Base-by-base conservation (phyloP, 202 grass and related monocot species). In the Sporobolus alterniflorus region DNA sequence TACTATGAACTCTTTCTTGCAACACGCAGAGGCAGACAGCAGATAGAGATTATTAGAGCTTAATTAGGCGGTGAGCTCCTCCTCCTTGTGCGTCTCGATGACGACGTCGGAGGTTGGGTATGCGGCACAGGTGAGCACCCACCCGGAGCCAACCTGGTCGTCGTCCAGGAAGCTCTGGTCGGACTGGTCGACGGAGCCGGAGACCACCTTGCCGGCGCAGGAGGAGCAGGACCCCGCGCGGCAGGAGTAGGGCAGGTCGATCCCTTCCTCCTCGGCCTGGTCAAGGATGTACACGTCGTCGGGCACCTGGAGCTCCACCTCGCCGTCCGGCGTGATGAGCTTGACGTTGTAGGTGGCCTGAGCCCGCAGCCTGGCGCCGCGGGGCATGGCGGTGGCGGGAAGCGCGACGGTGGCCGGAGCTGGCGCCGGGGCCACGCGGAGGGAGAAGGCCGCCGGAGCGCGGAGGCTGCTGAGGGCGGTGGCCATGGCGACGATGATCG, bases 31-130 rank as follows among this genome's bases (percentile, higher is more conserved):
- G n/a, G n/a, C n/a, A n/a, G n/a, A n/a, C n/a, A n/a, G n/a, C n/a
- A n/a, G n/a, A n/a, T n/a, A n/a, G n/a, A n/a, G n/a, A n/a, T n/a
- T n/a, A n/a, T n/a, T n/a, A n/a, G n/a, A n/a, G n/a, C n/a, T n/a
- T n/a, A n/a, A n/a, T 86, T 49, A 86, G 29, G 49, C 61, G 78
- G 85, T 74, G 87, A 89, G 87, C 54, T 95, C 95, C 3, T 89
- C 95, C 89, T 98, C 92, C 86, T 93, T 91, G 90, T 98, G 90
- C 34, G 95, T 98, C 88, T 91, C 76, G 84, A 98, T 93, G 90
- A 98, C 87, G 73, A 98, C 21, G 89, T 98, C 89, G 28, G 86
- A 89, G 11, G 47, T 85, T 3, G 95, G 90, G 89, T 90, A 95
- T 3, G 95, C 95, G 40, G 67, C 61, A 75, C 92, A 98, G 68